These are phyloP conservation scores for Wickerhamomyces chambardii DNA, from an alignment of 805 yeast genomes.

Conservation along the genomic window DNA sequence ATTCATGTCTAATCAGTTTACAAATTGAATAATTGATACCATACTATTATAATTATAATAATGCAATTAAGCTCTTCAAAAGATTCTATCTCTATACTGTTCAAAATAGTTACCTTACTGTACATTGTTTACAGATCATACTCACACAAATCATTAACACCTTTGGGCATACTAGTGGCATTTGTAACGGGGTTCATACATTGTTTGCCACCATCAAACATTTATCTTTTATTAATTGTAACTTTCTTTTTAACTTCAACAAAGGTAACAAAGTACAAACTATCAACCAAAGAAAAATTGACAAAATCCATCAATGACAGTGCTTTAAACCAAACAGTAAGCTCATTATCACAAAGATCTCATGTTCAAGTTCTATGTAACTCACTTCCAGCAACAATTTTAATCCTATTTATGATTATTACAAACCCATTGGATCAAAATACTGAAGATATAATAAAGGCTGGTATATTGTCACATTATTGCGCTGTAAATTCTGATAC, in stretches of 20 bases:
- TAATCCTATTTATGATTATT: slow-evolving; percentile 19
- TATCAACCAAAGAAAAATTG: slow-evolving; percentile 21
- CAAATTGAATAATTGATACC: too few relatives aligned
- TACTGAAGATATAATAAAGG: slow-evolving; percentile 8
- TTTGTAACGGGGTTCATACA: slow-evolving; percentile 29
- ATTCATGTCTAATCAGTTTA: too few relatives aligned
- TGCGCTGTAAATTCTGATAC: slow-evolving; percentile 37
- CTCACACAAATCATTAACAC: slow-evolving; percentile 26
- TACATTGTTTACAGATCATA: slow-evolving; percentile 19
- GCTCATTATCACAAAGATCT: slow-evolving; percentile 11
- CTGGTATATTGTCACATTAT: slow-evolving; percentile 25
- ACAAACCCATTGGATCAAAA: slow-evolving; percentile 1
- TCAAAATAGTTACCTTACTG: slow-evolving; percentile 5
- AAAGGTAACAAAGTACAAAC: slow-evolving; percentile 28
- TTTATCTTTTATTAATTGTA: slow-evolving; percentile 22
- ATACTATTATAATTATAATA: too few relatives aligned
- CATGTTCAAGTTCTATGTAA: slow-evolving; percentile 15
- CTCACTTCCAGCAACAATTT: slow-evolving; percentile 26
- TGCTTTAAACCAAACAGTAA: too few relatives aligned
- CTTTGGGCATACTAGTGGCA: slow-evolving; percentile 26
- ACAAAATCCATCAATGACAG: slow-evolving; percentile 14
- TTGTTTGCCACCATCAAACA: slow-evolving; percentile 24
- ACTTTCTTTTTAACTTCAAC: slow-evolving; percentile 29
- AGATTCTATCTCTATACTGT: slow-evolving; percentile 3
- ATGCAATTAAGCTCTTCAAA: too few relatives aligned